Evolutionary conservation across 1,284 basidiomycete genomes (phyloP).

Genomic region (Schizophyllum commune): DNA sequence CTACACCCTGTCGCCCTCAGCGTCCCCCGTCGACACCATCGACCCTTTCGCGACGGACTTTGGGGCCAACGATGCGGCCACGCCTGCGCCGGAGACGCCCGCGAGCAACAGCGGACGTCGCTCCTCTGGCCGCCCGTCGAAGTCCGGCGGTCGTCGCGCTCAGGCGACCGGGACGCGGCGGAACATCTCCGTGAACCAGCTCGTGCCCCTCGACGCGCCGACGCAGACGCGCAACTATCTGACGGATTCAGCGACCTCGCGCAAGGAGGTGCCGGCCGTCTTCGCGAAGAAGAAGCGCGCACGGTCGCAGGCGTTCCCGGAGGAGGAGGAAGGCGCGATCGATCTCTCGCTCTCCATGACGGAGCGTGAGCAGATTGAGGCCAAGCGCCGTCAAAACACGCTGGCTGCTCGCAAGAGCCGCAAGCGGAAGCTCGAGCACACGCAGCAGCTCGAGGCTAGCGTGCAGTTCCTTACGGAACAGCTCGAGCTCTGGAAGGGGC

Average conservation of each 20-base stretch:
- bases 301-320: conserved; percentile 34
- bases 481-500: conserved; percentile 49
- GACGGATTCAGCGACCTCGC: conserved; percentile 38
- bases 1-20: not conserved
- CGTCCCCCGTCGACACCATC: not conserved
- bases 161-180: conserved; percentile 46
- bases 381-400: conserved; percentile 75
- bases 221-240: conserved; percentile 43
- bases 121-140: not conserved
- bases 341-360: conserved; percentile 31
- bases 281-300: conserved; percentile 22
- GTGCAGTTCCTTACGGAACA: conserved; percentile 41
- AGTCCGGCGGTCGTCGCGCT: conserved; percentile 16
- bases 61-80: not conserved
- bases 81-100: not conserved
- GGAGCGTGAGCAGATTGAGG: conserved; percentile 62
- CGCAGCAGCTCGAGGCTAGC: conserved; percentile 49
- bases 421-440: conserved; percentile 70
- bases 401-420: conserved; percentile 69
- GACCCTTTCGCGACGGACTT: not conserved
- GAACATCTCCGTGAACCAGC: conserved; percentile 39
- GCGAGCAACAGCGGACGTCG: not conserved
- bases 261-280: conserved; percentile 42
- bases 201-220: conserved; percentile 48
- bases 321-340: conserved; percentile 25